A percentile compares a stretch with the other conserved stretches of the same genome.
Conservation (phyloP, 352 stramenopile species). For the Globisporangium alternatum region DNA sequence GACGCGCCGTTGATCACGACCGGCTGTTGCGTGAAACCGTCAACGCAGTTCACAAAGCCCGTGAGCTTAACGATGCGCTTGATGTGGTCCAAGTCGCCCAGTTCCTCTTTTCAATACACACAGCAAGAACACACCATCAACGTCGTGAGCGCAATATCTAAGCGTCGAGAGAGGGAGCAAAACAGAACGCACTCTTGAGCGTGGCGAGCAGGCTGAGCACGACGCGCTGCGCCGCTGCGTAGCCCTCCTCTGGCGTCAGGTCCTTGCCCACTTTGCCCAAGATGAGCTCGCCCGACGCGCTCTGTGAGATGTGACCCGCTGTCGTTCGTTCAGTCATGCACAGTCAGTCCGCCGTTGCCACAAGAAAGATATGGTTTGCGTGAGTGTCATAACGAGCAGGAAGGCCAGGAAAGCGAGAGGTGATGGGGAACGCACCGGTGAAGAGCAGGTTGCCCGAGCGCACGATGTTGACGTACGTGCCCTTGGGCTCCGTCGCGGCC, state of each 20-base stretch:
- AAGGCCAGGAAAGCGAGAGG: not conserved
- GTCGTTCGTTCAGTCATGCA: not conserved
- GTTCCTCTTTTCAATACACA: slow-evolving; percentile 30
- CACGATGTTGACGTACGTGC: slow-evolving; percentile 62
- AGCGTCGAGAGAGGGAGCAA: not conserved
- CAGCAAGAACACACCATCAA: not conserved
- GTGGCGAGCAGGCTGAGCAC: slow-evolving; percentile 85
- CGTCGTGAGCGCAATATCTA: not conserved
- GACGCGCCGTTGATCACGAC: slow-evolving; percentile 91
- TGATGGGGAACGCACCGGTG: slow-evolving; percentile 30
- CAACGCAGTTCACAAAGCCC: slow-evolving; percentile 91
- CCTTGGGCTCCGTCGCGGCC: slow-evolving; percentile 53
- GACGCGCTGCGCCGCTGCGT: slow-evolving; percentile 73
- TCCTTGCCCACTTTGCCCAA: slow-evolving; percentile 80
- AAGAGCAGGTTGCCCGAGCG: slow-evolving; percentile 70
- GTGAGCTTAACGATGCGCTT: slow-evolving; percentile 91
- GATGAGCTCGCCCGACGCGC: slow-evolving; percentile 53
- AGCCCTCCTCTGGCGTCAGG: slow-evolving; percentile 78
- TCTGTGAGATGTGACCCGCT: slow-evolving; percentile 69
- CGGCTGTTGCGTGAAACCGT: slow-evolving; percentile 83
- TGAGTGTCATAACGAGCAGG: not conserved
- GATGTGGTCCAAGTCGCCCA: slow-evolving; percentile 85
- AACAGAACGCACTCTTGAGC: slow-evolving; percentile 57
- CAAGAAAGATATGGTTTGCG: not conserved
- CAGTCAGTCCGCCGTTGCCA: not conserved